Evolutionary conservation across 2,329 filamentous ascomycete genomes (phyloP).

Genomic region (Penicillium sp.): DNA sequence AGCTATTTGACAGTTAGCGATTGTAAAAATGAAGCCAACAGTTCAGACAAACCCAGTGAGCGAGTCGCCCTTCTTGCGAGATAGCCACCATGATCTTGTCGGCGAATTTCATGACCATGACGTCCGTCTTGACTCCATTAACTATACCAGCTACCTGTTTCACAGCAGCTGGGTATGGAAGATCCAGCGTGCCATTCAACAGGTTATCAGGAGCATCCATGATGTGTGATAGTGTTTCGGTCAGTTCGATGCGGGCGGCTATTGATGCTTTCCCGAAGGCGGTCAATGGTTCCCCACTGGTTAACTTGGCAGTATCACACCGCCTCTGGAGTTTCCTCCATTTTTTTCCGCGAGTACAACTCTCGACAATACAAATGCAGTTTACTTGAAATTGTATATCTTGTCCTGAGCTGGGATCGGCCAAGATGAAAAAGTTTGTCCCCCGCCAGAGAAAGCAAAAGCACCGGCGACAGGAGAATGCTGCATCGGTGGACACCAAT

Average conservation of each 20-base stretch:
- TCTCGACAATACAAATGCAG: constrained; percentile 4
- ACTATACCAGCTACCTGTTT: constrained; percentile 58
- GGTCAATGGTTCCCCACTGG: constrained; percentile 16
- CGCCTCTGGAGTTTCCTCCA: constrained; percentile 11
- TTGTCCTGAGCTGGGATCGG: constrained; percentile 11
- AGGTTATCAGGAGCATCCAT: constrained; percentile 28
- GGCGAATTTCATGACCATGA: constrained; percentile 67
- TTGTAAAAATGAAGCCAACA: background rate
- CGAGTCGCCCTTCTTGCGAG: constrained; percentile 75
- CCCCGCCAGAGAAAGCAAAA: constrained; percentile 57
- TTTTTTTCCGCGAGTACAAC: constrained; percentile 19
- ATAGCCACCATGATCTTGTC: constrained; percentile 91
- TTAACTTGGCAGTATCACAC: constrained; percentile 15
- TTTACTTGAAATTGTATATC: constrained; percentile 6
- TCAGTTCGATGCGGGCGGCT: background rate
- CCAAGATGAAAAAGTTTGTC: constrained; percentile 46
- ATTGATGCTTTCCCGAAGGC: constrained; percentile 11
- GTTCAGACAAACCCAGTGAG: constrained; percentile 71
- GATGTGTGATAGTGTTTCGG: constrained; percentile 3
- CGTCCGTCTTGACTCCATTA: constrained; percentile 65
- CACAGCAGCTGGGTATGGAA: constrained; percentile 64
- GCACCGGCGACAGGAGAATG: constrained; percentile 32
- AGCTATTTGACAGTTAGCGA: constrained; percentile 19
- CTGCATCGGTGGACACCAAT: constrained; percentile 45
- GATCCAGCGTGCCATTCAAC: constrained; percentile 41